Evolutionary conservation across 2,329 filamentous ascomycete genomes (phyloP).

Genomic region (Trichoderma citrinoviride): DNA sequence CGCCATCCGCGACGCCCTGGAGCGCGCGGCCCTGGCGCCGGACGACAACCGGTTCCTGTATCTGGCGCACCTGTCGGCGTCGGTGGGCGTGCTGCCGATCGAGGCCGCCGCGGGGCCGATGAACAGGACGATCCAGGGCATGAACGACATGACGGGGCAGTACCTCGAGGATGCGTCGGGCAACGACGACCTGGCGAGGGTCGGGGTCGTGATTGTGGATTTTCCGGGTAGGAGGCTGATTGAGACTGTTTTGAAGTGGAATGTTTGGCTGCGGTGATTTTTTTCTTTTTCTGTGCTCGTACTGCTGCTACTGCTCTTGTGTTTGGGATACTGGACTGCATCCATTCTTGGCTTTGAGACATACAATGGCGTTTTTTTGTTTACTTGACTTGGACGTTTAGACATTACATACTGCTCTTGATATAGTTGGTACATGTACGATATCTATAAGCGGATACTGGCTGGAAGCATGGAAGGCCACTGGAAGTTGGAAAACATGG

Average conservation of each 20-base stretch:
- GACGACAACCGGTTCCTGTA: conserved; percentile 41
- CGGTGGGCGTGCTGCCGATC: conserved; percentile 48
- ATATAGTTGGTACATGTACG: no score
- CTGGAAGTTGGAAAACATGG: neutral
- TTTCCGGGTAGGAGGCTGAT: conserved; percentile 47
- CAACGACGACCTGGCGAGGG: conserved; percentile 32
- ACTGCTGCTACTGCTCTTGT: neutral
- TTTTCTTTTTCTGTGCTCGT: neutral
- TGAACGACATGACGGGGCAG: conserved; percentile 49
- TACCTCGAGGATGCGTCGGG: conserved; percentile 39
- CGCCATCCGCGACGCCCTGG: conserved; percentile 42
- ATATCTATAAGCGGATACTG: no score
- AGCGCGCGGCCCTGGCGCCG: conserved; percentile 35
- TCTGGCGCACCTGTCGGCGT: conserved; percentile 48
- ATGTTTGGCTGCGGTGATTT: conserved; percentile 31
- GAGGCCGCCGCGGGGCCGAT: conserved; percentile 49
- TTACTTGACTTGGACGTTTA: neutral
- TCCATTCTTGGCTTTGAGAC: conserved; percentile 12
- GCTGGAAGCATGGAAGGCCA: no score
- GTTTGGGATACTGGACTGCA: neutral
- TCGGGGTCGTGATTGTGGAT: conserved; percentile 49
- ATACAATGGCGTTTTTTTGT: neutral
- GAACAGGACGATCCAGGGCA: conserved; percentile 43
- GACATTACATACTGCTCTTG: neutral
- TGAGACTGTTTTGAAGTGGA: conserved; percentile 43